Conservation (phyloP, 2,329 filamentous ascomycete species). For the Botrytis tulipae region DNA sequence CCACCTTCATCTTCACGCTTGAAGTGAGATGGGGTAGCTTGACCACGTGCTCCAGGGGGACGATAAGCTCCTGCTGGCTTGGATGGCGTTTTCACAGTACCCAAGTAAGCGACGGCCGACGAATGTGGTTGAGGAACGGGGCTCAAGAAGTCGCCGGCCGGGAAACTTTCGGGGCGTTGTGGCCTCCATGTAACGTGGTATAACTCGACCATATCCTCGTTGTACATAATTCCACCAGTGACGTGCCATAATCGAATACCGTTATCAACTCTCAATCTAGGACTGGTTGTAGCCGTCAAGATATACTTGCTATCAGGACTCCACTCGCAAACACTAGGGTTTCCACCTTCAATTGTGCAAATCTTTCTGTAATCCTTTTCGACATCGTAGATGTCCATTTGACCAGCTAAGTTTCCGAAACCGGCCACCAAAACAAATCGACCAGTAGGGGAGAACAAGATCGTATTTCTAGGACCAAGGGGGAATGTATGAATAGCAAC, state of each 20-base stretch:
- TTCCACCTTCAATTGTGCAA: constrained; percentile 90
- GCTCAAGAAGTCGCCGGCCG: constrained; percentile 67
- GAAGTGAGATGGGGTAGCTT: constrained; percentile 86
- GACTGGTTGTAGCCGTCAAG: constrained; percentile 95
- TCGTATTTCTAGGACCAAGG: constrained; percentile 87
- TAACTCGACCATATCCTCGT: constrained; percentile 89
- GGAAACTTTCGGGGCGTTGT: constrained; percentile 58
- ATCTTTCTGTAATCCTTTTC: constrained; percentile 92
- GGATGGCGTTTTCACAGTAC: constrained; percentile 86
- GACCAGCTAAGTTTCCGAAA: constrained; percentile 94
- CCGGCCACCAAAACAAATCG: constrained; percentile 92
- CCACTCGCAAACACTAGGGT: constrained; percentile 96
- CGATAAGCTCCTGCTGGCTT: constrained; percentile 98
- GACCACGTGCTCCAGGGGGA: constrained; percentile 87
- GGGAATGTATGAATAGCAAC: constrained; percentile 82
- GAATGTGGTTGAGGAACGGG: constrained; percentile 75
- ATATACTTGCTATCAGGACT: constrained; percentile 94
- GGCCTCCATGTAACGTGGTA: constrained; percentile 91
- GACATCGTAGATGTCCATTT: constrained; percentile 97
- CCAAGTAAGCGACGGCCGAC: constrained; percentile 79
- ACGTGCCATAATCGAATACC: constrained; percentile 95
- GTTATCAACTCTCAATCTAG: constrained; percentile 92
- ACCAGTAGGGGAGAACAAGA: constrained; percentile 89
- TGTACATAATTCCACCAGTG: constrained; percentile 85
- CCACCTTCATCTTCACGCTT: constrained; percentile 97